Evolutionary conservation across 73 alveolate species (phyloP), one percentile per base, ranked within the genome.

Genomic region (Paramecium biaurelia): DNA sequence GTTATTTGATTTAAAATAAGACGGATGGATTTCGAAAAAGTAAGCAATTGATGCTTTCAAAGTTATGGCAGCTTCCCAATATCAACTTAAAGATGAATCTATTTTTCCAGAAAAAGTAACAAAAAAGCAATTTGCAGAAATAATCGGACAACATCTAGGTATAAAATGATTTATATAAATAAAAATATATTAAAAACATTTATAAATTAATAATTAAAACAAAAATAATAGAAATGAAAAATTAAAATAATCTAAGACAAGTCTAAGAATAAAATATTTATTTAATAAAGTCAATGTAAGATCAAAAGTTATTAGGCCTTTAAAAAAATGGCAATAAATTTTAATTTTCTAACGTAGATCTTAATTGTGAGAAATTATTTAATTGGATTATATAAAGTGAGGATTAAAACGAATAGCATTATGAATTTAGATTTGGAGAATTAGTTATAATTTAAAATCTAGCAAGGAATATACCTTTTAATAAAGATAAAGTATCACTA

Each of bases 1-100:
- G 92, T 76, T 93, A 74, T 93, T 93, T 90, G 96, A 93, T 93
- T 93, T 93, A 74, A 93, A 74, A 84, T 63, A 89, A 90, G 96
- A 93, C 30, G 94, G 94, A 30, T 89, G 85, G 92, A 93, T 93
- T 57, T 85, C 94, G 15, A 93, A 74, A 72, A 92, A 93, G 76
- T 49, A 84, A 70, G 90, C 94, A 32, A 47, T 86, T 26, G 94
- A 93, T 42, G 96, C 95, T 15, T 89, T 90, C 58, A 92, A 93
- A 89, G 90, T 94, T 4, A 86, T 93, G 85, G 95, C 96, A 5
- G 89, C 93, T 28, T 89, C 95, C 20, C 59, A 92, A 79, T 70
- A 76, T 89, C 85, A 93, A 93, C 76, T 76, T 53, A 72, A 85
- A 20, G 95, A 87, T 53, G 93, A 86, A 14, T 89, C 79, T 57